Percentiles rank a stretch among this genome's conserved stretches.
Conservation (phyloP, 768 basidiomycete species). For the Coprinopsis strossmayeri region DNA sequence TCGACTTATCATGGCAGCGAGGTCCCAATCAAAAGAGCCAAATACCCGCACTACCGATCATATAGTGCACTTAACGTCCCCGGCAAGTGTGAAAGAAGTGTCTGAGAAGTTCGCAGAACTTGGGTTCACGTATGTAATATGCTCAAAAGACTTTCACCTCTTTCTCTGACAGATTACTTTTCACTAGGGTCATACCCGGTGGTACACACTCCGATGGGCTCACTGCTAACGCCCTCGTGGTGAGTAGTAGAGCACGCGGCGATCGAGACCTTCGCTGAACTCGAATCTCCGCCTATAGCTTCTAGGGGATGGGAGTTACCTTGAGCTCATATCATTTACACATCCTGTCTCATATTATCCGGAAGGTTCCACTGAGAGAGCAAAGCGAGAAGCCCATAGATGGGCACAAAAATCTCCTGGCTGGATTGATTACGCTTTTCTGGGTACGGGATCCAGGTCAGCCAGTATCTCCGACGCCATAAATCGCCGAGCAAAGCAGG, state of each 20-base stretch:
- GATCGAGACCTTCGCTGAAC: not conserved
- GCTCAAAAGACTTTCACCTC: not conserved
- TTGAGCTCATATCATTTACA: slow-evolving; percentile 66
- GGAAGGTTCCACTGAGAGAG: slow-evolving; percentile 36
- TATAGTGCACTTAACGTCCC: slow-evolving; percentile 65
- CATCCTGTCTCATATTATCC: slow-evolving; percentile 50
- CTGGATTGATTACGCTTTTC: slow-evolving; percentile 11
- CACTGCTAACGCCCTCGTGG: slow-evolving; percentile 61
- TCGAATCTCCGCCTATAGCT: slow-evolving; percentile 21
- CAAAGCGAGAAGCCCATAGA: slow-evolving; percentile 27
- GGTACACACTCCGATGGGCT: slow-evolving; percentile 60
- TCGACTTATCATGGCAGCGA: slow-evolving; percentile 20
- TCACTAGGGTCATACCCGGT: slow-evolving; percentile 59
- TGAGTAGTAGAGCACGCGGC: slow-evolving; percentile 20
- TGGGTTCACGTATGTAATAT: slow-evolving; percentile 56
- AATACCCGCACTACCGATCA: slow-evolving; percentile 49
- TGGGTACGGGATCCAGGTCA: slow-evolving; percentile 5
- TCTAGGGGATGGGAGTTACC: slow-evolving; percentile 51
- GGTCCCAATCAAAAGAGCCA: not conserved
- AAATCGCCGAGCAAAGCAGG: slow-evolving; percentile 40
- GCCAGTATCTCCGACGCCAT: slow-evolving; percentile 27
- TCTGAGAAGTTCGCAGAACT: slow-evolving; percentile 48
- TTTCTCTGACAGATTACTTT: too few relatives aligned
- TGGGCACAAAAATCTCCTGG: slow-evolving; percentile 1
- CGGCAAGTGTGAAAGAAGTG: slow-evolving; percentile 44